Percentiles rank a stretch among this genome's conserved stretches.
Conservation (phyloP, 768 basidiomycete species). For the Hygrocybe coccinea region DNA sequence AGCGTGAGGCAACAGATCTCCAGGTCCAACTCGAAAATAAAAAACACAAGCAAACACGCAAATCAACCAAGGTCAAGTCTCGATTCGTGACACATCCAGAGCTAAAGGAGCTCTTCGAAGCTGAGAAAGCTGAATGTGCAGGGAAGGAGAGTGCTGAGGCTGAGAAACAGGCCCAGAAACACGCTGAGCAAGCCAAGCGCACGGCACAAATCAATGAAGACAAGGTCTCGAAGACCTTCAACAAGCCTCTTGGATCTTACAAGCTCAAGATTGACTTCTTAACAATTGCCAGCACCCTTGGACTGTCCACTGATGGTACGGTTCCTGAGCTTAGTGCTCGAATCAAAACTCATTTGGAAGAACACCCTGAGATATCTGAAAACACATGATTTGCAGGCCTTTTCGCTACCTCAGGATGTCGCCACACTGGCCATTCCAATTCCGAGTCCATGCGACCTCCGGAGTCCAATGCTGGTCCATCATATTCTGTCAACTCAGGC, state of each 20-base stretch:
- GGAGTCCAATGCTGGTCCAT: no score
- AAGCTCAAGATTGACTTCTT: not conserved
- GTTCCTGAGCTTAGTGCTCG: not conserved
- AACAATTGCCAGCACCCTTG: not conserved
- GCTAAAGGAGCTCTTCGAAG: slow-evolving; percentile 4
- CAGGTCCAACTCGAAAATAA: slow-evolving; percentile 1
- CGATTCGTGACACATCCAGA: slow-evolving; percentile 4
- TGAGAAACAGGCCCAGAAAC: slow-evolving; percentile 11
- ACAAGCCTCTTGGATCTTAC: not conserved
- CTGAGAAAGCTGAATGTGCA: not conserved
- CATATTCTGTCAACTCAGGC: no score
- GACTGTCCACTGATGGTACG: not conserved
- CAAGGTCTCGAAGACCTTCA: not conserved
- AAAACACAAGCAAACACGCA: not conserved
- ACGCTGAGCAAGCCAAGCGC: slow-evolving; percentile 10
- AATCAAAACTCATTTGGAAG: no score
- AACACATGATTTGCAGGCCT: no score
- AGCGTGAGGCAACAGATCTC: not conserved
- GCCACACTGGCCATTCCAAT: no score
- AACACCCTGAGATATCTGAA: no score
- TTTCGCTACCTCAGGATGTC: no score
- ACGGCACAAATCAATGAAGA: slow-evolving; percentile 6
- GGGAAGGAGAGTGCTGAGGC: slow-evolving; percentile 2
- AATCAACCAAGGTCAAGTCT: slow-evolving; percentile 1
- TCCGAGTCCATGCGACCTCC: no score